Evolutionary conservation across 305 asterid species (phyloP), one percentile per base, ranked within the genome.

Genomic region (Vinca major): DNA sequence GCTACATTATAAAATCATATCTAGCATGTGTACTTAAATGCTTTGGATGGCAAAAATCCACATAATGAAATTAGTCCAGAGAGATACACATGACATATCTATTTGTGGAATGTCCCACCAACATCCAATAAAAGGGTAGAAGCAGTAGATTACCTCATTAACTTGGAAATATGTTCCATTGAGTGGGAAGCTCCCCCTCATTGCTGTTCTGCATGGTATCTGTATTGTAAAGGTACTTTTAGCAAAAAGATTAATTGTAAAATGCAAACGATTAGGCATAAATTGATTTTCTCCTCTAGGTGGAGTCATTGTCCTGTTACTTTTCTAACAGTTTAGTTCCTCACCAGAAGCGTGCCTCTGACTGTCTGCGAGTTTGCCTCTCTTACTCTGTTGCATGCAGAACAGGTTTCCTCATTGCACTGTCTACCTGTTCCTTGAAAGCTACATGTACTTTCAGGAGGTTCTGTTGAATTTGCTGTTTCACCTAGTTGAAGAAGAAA

Each of bases 81-180:
- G 54, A 64, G 56, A 63, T 47, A 26, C 55, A 43, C 11, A 51
- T 55, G 41, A 7, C 26, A 40, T 54, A 36, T 57, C 63, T 43
- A 2, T 19, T 65, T 44, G 66, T 10, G 5, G 63, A 0, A 19
- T 44, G 10, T 40, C 12, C 48, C 17, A 58, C 26, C 12, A 45
- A 45, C 41, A 45, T 51, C 19, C 37, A 36, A 67, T 67, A 12
- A 56, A 56, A 67, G 56, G 57, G 68, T 67, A 36, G 40, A 21
- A 52, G 58, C 40, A 48, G 64, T 40, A 10, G 62, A 53, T 66
- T 80, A 92, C 98, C 95, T 92, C 98, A 56, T 92, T 92, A 72
- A 92, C 96, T 79, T 89, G 98, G 85, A 92, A 92, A 73, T 92
- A 92, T 57, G 98, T 92, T 66, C 98, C 96, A 66, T 92, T 92